Evolutionary conservation across 257 asterid species (phyloP), one percentile per base, ranked within the genome.

Genomic region (Solanum bulbocastanum): DNA sequence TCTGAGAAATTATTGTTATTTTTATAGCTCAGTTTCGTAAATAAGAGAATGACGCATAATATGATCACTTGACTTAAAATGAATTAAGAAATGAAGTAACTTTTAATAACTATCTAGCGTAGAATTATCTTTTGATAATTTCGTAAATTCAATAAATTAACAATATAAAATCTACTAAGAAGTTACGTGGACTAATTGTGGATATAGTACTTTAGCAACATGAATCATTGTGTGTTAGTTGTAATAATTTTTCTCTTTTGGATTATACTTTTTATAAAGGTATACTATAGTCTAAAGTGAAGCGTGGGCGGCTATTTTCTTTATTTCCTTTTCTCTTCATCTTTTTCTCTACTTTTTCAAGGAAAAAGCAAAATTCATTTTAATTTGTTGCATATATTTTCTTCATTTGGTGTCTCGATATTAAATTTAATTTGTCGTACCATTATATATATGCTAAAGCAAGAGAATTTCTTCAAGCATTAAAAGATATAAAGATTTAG

Each of bases 1-100:
- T 65, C 8, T 2, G 0, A n/a, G 0, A n/a, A 65, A 1, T n/a
- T 0, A 65, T n/a, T 10, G 0, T 65, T 2, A 0, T 65, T 65
- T 65, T 65, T 0, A 9, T 22, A 10, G 1, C 1, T n/a, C 0
- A n/a, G 0, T 5, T 65, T 11, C 3, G 1, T n/a, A n/a, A 65
- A 65, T 5, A 65, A 65, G 4, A 5, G 18, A 11, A 65, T n/a
- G 8, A 5, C 33, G n/a, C 16, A n/a, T n/a, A 16, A 52, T 52
- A 52, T 52, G 8, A 52, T 52, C 3, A 16, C 9, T 52, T 16
- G 22, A 52, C 20, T 52, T 16, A 52, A 52, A 16, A n/a, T 1
- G 7, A 2, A 11, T 65, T n/a, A n/a, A 10, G 16, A 2, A 62
- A 5, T n/a, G 4, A 20, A 8, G 6, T 8, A 8, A 1, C 0